Conservation (phyloP, 129 eudicot species). For the Saussurea involucrata region DNA sequence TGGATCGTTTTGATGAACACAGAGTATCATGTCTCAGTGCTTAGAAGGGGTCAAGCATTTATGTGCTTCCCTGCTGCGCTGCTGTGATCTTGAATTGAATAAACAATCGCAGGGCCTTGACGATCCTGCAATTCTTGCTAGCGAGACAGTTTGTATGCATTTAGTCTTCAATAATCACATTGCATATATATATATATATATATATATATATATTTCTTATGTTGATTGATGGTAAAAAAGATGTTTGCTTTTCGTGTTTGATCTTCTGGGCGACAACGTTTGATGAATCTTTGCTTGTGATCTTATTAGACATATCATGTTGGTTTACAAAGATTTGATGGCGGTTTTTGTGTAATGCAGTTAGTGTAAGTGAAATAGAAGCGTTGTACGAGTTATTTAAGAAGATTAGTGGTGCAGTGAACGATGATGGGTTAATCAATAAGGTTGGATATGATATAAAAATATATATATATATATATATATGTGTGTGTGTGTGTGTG, state of each 20-base stretch:
- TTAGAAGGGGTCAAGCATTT: constrained; percentile 89
- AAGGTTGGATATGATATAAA: no score
- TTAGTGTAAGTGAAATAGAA: constrained; percentile 92
- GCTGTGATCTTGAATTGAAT: constrained; percentile 71
- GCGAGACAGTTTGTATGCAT: constrained; percentile 86
- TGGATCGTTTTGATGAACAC: constrained; percentile 55
- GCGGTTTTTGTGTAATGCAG: constrained; percentile 38
- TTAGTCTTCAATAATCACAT: neutral
- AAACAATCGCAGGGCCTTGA: constrained; percentile 76
- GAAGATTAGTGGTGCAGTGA: constrained; percentile 89
- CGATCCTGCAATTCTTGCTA: constrained; percentile 83
- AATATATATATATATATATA: neutral
- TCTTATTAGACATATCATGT: neutral
- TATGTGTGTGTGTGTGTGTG: no score
- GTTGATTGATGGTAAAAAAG: neutral
- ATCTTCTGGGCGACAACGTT: neutral
- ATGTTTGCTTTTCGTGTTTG: neutral
- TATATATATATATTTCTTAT: no score
- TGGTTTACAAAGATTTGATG: neutral
- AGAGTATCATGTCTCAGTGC: constrained; percentile 87
- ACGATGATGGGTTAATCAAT: constrained; percentile 84
- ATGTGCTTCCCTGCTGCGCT: constrained; percentile 64
- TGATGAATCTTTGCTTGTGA: neutral
- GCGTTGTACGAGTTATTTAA: constrained; percentile 86
- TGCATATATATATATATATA: no score